These are phyloP conservation scores for Xanthoconium stramineum DNA, from an alignment of 768 basidiomycete species.

Conservation along the genomic window DNA sequence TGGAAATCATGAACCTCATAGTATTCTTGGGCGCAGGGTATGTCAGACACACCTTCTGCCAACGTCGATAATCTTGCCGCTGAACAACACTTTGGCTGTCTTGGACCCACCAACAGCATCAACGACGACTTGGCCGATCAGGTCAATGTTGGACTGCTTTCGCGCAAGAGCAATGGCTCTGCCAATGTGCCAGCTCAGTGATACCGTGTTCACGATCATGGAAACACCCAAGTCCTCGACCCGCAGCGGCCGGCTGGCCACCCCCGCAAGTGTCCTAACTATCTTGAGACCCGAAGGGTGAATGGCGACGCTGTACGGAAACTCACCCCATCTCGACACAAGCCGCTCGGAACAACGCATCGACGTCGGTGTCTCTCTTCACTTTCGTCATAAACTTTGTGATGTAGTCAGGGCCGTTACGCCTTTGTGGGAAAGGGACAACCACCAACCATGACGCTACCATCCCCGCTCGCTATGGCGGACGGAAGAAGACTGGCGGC, in stretches of 20 bases:
- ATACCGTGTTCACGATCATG: conserved; percentile 51
- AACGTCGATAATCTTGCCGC: conserved; percentile 59
- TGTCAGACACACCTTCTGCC: conserved; percentile 27
- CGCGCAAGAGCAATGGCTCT: conserved; percentile 53
- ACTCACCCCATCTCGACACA: conserved; percentile 49
- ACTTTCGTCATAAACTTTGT: conserved; percentile 40
- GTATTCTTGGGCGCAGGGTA: neutral
- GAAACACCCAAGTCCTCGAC: conserved; percentile 34
- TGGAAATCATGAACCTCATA: neutral
- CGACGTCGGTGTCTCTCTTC: conserved; percentile 42
- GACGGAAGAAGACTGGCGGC: conserved; percentile 31
- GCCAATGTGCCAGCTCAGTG: conserved; percentile 62
- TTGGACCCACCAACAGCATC: conserved; percentile 34
- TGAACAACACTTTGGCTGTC: conserved; percentile 45
- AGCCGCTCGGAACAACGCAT: conserved; percentile 43
- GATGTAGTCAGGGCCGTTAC: conserved; percentile 12
- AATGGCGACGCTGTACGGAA: neutral
- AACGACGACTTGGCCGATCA: conserved; percentile 34
- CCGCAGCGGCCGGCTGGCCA: conserved; percentile 40
- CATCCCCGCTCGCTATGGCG: conserved; percentile 37
- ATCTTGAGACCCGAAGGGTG: neutral
- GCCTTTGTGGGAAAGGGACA: neutral
- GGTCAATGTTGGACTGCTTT: conserved; percentile 42
- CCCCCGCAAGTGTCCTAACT: conserved; percentile 41
- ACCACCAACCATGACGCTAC: conserved; percentile 31